These are phyloP conservation scores for Candida orba DNA, from an alignment of 805 yeast genomes.

Conservation along the genomic window DNA sequence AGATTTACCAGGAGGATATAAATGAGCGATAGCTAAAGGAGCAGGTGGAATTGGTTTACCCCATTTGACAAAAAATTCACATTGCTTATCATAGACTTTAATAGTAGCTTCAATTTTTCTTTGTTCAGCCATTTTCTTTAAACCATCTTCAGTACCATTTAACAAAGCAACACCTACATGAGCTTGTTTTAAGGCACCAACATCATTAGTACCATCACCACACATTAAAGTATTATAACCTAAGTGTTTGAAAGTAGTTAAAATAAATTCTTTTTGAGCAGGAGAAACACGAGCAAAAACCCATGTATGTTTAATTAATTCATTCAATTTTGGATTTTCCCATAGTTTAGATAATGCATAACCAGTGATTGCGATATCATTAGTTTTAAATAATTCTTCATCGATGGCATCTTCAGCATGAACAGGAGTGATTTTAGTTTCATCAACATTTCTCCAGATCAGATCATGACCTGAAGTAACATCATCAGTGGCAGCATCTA, in stretches of 20 bases:
- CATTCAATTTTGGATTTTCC: conserved; percentile 61
- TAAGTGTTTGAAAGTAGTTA: conserved; percentile 73
- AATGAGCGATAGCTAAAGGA: conserved; percentile 83
- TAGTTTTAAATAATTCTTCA: conserved; percentile 46
- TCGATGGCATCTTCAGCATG: conserved; percentile 53
- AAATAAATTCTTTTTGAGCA: conserved; percentile 84
- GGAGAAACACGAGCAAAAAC: conserved; percentile 98
- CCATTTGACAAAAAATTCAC: conserved; percentile 74
- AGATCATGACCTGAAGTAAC: conserved; percentile 53
- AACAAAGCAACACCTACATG: conserved; percentile 96
- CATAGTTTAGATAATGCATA: conserved; percentile 67
- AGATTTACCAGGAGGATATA: conserved; percentile 90
- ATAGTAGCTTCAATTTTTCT: conserved; percentile 57
- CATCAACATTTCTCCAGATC: conserved; percentile 82
- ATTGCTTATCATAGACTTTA: conserved; percentile 77
- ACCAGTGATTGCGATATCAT: conserved; percentile 91
- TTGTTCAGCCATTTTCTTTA: conserved; percentile 82
- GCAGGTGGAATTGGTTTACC: conserved; percentile 75
- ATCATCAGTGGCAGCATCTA: conserved; percentile 76
- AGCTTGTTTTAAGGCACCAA: conserved; percentile 97
- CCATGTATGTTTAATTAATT: conserved; percentile 85
- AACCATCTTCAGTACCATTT: conserved; percentile 92
- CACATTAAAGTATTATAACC: conserved; percentile 97
- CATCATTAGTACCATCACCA: conserved; percentile 99
- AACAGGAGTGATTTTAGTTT: conserved; percentile 62